Evolutionary conservation across 345 rosid genomes (phyloP).

Genomic region (Excoecaria agallocha): DNA sequence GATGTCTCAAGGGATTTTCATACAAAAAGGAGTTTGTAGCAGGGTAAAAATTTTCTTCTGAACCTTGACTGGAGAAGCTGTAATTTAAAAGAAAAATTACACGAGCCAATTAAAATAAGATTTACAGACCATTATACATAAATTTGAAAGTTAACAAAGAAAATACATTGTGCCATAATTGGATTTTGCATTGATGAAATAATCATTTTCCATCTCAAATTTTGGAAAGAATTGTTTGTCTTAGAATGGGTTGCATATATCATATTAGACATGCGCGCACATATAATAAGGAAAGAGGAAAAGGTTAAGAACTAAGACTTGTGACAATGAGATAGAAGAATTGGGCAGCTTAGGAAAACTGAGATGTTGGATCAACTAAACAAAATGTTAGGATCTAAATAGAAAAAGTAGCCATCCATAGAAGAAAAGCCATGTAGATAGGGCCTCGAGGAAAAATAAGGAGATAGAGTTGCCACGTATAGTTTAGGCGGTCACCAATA

Average conservation of each 20-base stretch:
- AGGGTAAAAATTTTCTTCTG: conserved; percentile 39
- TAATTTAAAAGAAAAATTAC: conserved; percentile 19
- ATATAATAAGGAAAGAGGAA: background rate
- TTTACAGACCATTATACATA: background rate
- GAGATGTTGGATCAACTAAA: background rate
- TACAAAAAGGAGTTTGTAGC: conserved; percentile 33
- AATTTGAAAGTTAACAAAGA: background rate
- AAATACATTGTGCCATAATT: background rate
- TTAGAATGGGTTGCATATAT: background rate
- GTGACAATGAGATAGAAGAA: background rate
- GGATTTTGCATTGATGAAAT: background rate
- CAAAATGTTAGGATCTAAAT: background rate
- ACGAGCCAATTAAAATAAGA: background rate
- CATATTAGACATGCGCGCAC: too few species aligned
- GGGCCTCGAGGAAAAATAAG: background rate
- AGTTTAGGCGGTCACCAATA: background rate
- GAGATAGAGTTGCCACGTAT: background rate
- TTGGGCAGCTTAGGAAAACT: background rate
- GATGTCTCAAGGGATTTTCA: conserved; percentile 33
- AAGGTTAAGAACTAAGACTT: too few species aligned
- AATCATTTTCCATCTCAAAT: background rate
- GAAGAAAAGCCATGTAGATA: background rate
- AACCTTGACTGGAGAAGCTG: conserved; percentile 39
- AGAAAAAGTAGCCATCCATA: background rate
- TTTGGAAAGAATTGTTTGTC: background rate